Evolutionary conservation across 495 filamentous ascomycete genomes (phyloP), one percentile per base, ranked within the genome.

Genomic region (Aspergillus haitiensis): DNA sequence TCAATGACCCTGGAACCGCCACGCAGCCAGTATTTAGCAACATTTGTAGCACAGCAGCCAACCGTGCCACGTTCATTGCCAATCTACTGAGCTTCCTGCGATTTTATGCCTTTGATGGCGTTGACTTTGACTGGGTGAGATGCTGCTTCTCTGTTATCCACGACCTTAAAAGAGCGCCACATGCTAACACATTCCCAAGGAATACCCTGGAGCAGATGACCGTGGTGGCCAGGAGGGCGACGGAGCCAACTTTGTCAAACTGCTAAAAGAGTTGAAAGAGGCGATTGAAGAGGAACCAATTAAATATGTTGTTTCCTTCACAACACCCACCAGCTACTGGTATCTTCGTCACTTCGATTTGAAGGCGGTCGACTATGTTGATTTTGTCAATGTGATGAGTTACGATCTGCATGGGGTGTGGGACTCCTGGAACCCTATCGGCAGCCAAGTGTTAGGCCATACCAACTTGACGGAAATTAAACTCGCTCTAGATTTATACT

Each of bases 401-500:
- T 83, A 83, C 52, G 77, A 82, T 54, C 50, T 81, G 8, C 73
- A 68, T 35, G 60, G 63, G 6, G 53, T 58, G 12, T 67, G 67
- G 69, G 69, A 72, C 44, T n/a, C 60, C 0, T 55, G 59, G 12
- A 60, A 56, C 27, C 50, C 32, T 10, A 62, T 59, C 36, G 78
- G 76, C 5, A 47, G 55, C 8, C 57, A 68, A 35, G 64, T 80
- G 8, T 54, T 66, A 0, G 72, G 70, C 0, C 83, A 87, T 60
- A 84, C 82, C 1, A 85, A 87, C 57, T 55, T 84, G 0, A 84
- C 83, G 0, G 83, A 85, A 64, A 85, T 87, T 56, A 60, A 82
- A 11, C 15, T 60, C 3, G 73, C 71, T 0, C 16, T 81, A 0
- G 66, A 84, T 13, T 74, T 87, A 13, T 63, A 84, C 2, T 85